phyloP scores from a whole-genome alignment of 192 early-diverging fungal genomes.

The Gaertneriomyces semiglobifer region DNA sequence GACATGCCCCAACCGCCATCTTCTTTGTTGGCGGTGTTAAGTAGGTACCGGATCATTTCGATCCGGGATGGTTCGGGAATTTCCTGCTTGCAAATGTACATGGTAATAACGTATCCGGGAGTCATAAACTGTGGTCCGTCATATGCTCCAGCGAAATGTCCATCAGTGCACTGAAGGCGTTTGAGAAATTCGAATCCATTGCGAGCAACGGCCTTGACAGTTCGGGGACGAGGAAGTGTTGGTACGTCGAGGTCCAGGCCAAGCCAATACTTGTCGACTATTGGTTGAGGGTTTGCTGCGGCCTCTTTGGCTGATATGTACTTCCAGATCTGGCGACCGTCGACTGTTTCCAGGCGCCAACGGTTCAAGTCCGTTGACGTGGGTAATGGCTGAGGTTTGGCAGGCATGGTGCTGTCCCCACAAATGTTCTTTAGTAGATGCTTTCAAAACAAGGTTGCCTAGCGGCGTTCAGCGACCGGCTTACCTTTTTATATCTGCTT shows the following conservation, averaged over 20 bases:
- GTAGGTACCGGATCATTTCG: conserved; percentile 86
- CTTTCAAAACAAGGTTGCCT: too few relatives aligned
- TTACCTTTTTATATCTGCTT: too few relatives aligned
- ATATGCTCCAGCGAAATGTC: conserved; percentile 95
- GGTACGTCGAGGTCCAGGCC: conserved; percentile 48
- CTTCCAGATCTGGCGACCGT: conserved; percentile 92
- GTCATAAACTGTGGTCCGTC: conserved; percentile 97
- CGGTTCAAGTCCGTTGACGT: conserved; percentile 67
- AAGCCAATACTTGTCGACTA: conserved; percentile 85
- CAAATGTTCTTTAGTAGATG: too few relatives aligned
- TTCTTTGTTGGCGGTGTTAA: conserved; percentile 71
- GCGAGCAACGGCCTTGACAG: conserved; percentile 74
- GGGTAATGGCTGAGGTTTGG: not conserved
- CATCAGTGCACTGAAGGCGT: conserved; percentile 83
- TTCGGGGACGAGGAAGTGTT: conserved; percentile 55
- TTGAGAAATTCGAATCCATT: conserved; percentile 91
- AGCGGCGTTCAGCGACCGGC: too few relatives aligned
- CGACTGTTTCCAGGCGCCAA: conserved; percentile 82
- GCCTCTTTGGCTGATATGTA: conserved; percentile 54
- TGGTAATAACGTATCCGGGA: conserved; percentile 83
- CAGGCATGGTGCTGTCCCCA: not conserved
- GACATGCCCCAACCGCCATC: conserved; percentile 98
- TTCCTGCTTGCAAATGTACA: conserved; percentile 76
- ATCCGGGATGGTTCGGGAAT: conserved; percentile 61
- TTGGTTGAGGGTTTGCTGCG: conserved; percentile 69